Evolutionary conservation across 2,329 filamentous ascomycete species (phyloP).

Genomic region (Intubia oerlemansii): DNA sequence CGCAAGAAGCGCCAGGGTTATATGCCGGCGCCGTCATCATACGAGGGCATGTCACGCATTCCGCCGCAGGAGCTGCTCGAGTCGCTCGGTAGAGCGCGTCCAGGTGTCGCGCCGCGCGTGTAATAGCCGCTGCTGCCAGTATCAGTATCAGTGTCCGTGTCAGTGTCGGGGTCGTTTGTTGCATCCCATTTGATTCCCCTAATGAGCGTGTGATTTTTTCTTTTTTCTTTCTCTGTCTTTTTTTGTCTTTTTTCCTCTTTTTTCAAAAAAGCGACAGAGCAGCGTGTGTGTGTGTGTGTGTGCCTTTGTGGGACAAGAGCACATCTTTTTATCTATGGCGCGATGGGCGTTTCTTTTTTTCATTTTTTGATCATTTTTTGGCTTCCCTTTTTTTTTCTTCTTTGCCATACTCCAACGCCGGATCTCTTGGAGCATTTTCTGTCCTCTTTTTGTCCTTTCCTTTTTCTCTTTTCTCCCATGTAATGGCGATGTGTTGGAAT

Average conservation of each 20-base stretch:
- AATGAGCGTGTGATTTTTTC: neutral
- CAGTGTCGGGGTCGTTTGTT: neutral
- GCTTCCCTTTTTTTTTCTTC: too few relatives aligned
- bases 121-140: conserved; percentile 10
- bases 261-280: neutral
- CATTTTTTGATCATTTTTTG: neutral
- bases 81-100: conserved; percentile 25
- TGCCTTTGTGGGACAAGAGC: neutral
- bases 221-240: neutral
- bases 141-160: neutral
- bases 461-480: neutral
- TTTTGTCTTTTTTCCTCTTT: neutral
- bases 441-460: neutral
- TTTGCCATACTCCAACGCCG: conserved; percentile 69
- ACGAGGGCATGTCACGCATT: conserved; percentile 36
- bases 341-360: neutral
- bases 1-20: conserved; percentile 66
- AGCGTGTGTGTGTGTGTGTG: neutral
- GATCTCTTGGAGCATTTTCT: conserved; percentile 30
- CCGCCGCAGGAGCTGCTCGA: conserved; percentile 39
- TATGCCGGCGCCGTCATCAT: conserved; percentile 47
- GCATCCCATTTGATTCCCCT: too few relatives aligned
- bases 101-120: conserved; percentile 29
- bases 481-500: too few relatives aligned
- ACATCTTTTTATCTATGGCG: neutral